A percentile compares a stretch with the other conserved stretches of the same genome.
These are phyloP conservation scores for Tricholoma sp. DNA, from an alignment of 768 basidiomycete species.

Conservation along the genomic window DNA sequence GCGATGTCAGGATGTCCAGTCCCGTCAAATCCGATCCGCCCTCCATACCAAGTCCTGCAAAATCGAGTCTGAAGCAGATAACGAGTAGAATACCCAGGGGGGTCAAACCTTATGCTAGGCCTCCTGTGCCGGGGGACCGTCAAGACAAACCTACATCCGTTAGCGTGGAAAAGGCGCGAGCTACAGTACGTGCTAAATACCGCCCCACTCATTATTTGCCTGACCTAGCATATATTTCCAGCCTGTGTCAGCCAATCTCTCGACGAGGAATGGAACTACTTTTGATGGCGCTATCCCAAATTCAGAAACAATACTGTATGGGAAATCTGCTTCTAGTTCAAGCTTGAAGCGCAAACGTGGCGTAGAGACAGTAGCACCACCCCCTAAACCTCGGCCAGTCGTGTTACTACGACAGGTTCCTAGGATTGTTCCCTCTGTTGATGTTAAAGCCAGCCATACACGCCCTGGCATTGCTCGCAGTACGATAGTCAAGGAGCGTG, in stretches of 20 bases:
- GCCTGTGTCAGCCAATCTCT: background rate
- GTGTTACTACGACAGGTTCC: slow-evolving; percentile 25
- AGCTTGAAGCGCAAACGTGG: slow-evolving; percentile 40
- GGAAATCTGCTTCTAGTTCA: slow-evolving; percentile 5
- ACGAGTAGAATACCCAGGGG: slow-evolving; percentile 61
- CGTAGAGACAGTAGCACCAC: slow-evolving; percentile 22
- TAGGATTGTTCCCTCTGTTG: slow-evolving; percentile 7
- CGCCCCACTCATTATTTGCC: too few species aligned
- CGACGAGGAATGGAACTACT: background rate
- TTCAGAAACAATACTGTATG: background rate
- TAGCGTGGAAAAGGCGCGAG: slow-evolving; percentile 6
- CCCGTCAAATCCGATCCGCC: slow-evolving; percentile 16
- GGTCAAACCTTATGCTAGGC: slow-evolving; percentile 54
- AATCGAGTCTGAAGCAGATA: slow-evolving; percentile 45
- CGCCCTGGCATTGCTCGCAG: background rate
- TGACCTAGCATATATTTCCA: background rate
- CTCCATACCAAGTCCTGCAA: slow-evolving; percentile 26
- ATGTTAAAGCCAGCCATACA: slow-evolving; percentile 1
- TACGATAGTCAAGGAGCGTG: slow-evolving; percentile 6
- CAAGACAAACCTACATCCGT: slow-evolving; percentile 10
- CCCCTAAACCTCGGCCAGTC: slow-evolving; percentile 21
- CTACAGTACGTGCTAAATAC: background rate
- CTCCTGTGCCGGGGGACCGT: slow-evolving; percentile 12
- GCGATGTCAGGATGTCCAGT: slow-evolving; percentile 1
- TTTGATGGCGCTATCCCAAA: background rate